Evolutionary conservation across 306 rosid species (phyloP).

Genomic region (Canavalia ensiformis): DNA sequence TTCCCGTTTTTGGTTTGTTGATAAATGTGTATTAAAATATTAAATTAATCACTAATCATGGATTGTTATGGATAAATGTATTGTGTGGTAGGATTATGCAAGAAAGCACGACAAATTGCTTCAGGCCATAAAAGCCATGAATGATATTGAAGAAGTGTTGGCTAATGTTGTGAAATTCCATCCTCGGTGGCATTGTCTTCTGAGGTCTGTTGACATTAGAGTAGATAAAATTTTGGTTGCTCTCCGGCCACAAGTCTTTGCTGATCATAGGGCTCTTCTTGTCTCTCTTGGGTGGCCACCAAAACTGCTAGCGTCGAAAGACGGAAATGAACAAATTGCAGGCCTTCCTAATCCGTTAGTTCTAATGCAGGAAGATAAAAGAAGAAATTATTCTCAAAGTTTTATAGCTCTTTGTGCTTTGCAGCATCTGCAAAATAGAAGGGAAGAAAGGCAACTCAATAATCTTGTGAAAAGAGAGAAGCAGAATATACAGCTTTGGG

Average conservation of each 20-base stretch:
- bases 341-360: constrained; percentile 69
- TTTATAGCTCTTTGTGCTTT: constrained; percentile 76
- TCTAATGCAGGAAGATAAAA: constrained; percentile 72
- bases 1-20: constrained; percentile 21
- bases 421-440: constrained; percentile 73
- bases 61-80: constrained; percentile 35
- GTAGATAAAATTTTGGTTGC: constrained; percentile 67
- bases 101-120: constrained; percentile 70
- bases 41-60: constrained; percentile 20
- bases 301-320: constrained; percentile 58
- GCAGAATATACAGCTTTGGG: constrained; percentile 67
- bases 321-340: constrained; percentile 48
- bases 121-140: constrained; percentile 69
- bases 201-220: constrained; percentile 69
- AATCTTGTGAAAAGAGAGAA: constrained; percentile 52
- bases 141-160: constrained; percentile 66
- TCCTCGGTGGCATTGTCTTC: constrained; percentile 68
- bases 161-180: constrained; percentile 48
- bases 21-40: constrained; percentile 38
- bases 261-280: constrained; percentile 82
- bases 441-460: constrained; percentile 62
- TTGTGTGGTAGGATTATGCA: constrained; percentile 59
- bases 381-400: constrained; percentile 65
- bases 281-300: constrained; percentile 89
- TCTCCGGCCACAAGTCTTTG: constrained; percentile 74